Evolutionary conservation across 108 stramenopile species (phyloP).

Genomic region (Skeletonema tropicum): DNA sequence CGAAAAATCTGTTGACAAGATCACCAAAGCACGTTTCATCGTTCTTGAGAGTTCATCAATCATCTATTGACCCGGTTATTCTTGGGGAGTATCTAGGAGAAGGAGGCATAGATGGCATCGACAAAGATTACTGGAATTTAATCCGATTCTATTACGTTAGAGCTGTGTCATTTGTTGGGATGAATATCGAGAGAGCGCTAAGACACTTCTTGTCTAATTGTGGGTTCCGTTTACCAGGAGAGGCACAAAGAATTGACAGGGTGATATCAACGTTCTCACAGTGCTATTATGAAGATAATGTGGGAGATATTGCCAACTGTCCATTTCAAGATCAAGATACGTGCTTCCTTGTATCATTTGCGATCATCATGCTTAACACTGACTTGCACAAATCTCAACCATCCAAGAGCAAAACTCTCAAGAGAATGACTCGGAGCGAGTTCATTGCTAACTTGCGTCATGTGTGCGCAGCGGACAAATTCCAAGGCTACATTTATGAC

Average conservation of each 20-base stretch:
- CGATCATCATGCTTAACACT: conserved; percentile 98
- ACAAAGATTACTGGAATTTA: conserved; percentile 89
- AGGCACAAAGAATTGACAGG: conserved; percentile 96
- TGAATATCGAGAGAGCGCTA: conserved; percentile 92
- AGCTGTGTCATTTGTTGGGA: conserved; percentile 93
- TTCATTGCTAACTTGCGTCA: conserved; percentile 90
- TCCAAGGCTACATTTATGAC: conserved; percentile 73
- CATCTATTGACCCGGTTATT: conserved; percentile 69
- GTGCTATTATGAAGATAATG: conserved; percentile 97
- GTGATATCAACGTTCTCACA: conserved; percentile 89
- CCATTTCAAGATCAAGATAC: conserved; percentile 92
- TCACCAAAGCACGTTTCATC: conserved; percentile 90
- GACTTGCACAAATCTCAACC: conserved; percentile 87
- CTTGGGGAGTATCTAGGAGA: conserved; percentile 95
- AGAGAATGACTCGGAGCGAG: conserved; percentile 90
- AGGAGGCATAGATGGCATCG: conserved; percentile 64
- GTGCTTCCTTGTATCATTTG: conserved; percentile 92
- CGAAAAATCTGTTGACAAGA: conserved; percentile 85
- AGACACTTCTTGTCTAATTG: conserved; percentile 90
- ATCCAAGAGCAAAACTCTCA: conserved; percentile 49
- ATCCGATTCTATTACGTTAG: conserved; percentile 87
- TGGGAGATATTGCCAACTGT: conserved; percentile 71
- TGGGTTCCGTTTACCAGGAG: conserved; percentile 95
- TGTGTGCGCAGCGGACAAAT: conserved; percentile 63
- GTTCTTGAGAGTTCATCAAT: conserved; percentile 88